Base-by-base conservation (phyloP, 2,329 filamentous ascomycete genomes). In the Hypomyces perniciosus region DNA sequence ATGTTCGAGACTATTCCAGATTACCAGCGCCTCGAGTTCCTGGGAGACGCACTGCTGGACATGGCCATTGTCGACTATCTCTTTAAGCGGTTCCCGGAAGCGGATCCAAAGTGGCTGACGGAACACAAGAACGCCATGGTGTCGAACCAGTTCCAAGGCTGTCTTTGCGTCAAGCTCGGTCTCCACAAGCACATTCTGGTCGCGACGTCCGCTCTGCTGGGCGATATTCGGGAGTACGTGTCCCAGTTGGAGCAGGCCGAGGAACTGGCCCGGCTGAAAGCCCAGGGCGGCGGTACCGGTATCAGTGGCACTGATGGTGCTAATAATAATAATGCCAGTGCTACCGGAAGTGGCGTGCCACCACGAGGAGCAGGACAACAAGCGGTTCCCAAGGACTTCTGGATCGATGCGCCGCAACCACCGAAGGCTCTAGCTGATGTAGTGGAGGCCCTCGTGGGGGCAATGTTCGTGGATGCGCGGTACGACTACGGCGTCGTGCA, bases 41-140 rank as follows among this genome's bases (percentile, higher is more conserved):
- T 97, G 0, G 92, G 92, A 0, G 93, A 97, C 64, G 83, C 92
- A 0, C 75, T 97, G 2, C 81, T 95, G 1, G 91, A 96, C 63
- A 87, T 92, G 81, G 86, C 78, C 8, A 89, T 86, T 60, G 85
- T 97, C 49, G 86, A 91, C 59, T 83, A 88, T 59, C 76, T 99
- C 4, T 97, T 90, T 69, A 78, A 83, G 58, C 77, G 75, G 4
- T 90, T 87, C 59, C 90, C 90, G 0, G 73, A 81, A 46, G 88
- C 86, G 52, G 90, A 96, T 61, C 92, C 93, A 0, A 91, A 97
- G 65, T 97, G 92, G 92, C 76, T 99, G 53, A 97, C 93, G 0
- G 93, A 97, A 68, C 92, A 97, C 76, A 97, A 97, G 71, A 96
- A 95, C 84, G 90, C 91, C n/a, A 96, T 99, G 88, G 91, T 93